Base-by-base conservation (phyloP, 202 grass and related monocot genomes). In the Panicum hallii region DNA sequence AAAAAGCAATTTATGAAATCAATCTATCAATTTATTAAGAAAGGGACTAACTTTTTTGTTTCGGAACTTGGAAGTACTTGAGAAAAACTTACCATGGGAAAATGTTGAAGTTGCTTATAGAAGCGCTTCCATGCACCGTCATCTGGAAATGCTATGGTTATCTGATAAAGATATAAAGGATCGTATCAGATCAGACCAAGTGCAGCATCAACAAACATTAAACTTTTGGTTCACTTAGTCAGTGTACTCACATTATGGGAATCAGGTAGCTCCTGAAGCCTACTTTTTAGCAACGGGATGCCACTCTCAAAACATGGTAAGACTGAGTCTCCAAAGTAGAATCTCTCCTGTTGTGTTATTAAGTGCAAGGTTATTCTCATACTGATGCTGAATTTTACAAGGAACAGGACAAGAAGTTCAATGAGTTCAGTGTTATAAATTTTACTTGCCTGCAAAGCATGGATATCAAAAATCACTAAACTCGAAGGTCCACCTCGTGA, bases 31-130 rank as follows among this genome's bases (percentile, higher is more conserved):
- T 32, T 28, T 55, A 65, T 68, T 52, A 40, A 69, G 40, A 19
- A 56, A 82, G 14, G 30, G 60, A 63, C 22, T n/a, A 71, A 28
- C 6, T 38, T 14, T 43, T 61, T 69, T 49, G 6, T 81, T 47
- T 47, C 70, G 13, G 1, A 53, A 34, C 34, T 36, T 86, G 44
- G 34, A 72, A 70, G 72, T 85, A 67, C 17, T 63, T 6, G 41
- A 23, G 81, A 46, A 69, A 79, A 56, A 63, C 40, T 88, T 93
- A 99, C 97, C 93, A 92, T 93, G 72, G 97, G 97, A 84, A 94
- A 99, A 94, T 99, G 93, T 89, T 92, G 97, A 90, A 99, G 91
- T 91, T 96, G 97, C 93, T 96, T 99, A 81, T 99, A 88, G 77
- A 99, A 99, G 53, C 97, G 88, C 55, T 99, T 99, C 93, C 93